These are phyloP conservation scores for Marasmius sp. DNA, from an alignment of 1,284 basidiomycete genomes.

Conservation along the genomic window DNA sequence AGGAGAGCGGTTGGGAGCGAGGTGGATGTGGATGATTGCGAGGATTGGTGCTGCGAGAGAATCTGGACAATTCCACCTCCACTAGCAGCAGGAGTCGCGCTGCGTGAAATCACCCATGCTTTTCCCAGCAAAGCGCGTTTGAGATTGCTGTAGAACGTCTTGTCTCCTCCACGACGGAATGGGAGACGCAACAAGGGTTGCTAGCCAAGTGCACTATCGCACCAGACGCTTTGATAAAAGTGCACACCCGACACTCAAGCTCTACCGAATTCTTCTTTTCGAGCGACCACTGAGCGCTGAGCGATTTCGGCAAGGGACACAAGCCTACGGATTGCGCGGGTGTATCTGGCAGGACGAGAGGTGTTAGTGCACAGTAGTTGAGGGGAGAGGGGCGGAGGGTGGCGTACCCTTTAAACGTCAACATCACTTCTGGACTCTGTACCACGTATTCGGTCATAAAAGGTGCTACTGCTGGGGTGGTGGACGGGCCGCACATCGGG, in stretches of 20 bases:
- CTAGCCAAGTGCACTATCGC: conserved; percentile 52
- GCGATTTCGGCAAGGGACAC: too few relatives aligned
- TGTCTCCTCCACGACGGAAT: conserved; percentile 91
- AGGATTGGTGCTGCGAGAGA: conserved; percentile 67
- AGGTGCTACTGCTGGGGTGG: too few relatives aligned
- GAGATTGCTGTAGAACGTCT: conserved; percentile 78
- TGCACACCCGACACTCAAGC: conserved; percentile 83
- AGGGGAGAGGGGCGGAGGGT: too few relatives aligned
- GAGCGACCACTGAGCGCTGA: too few relatives aligned
- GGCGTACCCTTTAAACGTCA: too few relatives aligned
- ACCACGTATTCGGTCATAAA: too few relatives aligned
- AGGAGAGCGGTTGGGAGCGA: conserved; percentile 80
- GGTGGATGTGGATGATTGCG: conserved; percentile 63
- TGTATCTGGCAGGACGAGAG: too few relatives aligned
- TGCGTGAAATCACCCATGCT: conserved; percentile 71
- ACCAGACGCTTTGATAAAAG: conserved; percentile 87
- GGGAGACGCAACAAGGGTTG: conserved; percentile 67
- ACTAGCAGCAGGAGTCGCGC: conserved; percentile 7
- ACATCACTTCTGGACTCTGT: too few relatives aligned
- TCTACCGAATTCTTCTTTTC: conserved; percentile 20
- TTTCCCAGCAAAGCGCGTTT: conserved; percentile 77
- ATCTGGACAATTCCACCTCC: conserved; percentile 64
- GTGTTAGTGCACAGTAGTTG: too few relatives aligned
- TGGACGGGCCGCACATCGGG: too few relatives aligned
- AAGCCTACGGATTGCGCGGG: too few relatives aligned